Conservation (phyloP, 257 asterid genomes). For the Petunia axillaris region DNA sequence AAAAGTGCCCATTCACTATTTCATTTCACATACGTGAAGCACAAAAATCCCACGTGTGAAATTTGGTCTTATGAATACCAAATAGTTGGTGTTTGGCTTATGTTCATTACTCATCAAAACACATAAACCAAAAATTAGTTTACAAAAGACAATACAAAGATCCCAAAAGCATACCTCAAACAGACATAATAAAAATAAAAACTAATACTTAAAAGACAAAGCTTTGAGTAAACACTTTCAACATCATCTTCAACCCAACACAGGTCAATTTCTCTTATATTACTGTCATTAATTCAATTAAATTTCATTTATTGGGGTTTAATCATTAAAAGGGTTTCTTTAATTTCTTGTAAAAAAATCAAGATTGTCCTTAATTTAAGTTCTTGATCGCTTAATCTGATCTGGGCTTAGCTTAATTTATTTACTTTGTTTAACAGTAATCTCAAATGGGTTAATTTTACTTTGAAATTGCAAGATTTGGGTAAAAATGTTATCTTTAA, state of each 20-base stretch:
- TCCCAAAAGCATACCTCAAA: slow-evolving; percentile 28
- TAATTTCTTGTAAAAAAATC: slow-evolving; percentile 31
- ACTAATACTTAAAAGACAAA: slow-evolving; percentile 16
- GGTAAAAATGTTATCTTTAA: neutral
- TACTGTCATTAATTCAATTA: slow-evolving; percentile 35
- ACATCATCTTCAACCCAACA: slow-evolving; percentile 35
- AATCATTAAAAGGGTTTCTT: slow-evolving; percentile 39
- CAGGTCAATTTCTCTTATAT: slow-evolving; percentile 50
- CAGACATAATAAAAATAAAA: neutral
- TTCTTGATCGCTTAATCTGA: slow-evolving; percentile 16
- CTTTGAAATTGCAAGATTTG: slow-evolving; percentile 14
- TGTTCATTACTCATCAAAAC: neutral
- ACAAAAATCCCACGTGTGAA: slow-evolving; percentile 28
- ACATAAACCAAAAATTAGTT: neutral
- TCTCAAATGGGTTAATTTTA: neutral
- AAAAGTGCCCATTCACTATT: neutral
- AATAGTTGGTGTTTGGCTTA: slow-evolving; percentile 34
- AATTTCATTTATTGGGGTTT: slow-evolving; percentile 4
- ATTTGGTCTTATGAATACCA: neutral
- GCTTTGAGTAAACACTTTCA: slow-evolving; percentile 24
- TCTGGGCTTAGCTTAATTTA: neutral
- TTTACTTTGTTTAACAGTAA: neutral
- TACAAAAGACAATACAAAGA: slow-evolving; percentile 4
- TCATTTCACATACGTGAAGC: neutral
- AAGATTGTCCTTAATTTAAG: neutral